These are phyloP conservation scores for Colletotrichum zoysiae DNA, from an alignment of 2,329 filamentous ascomycete genomes.

Conservation along the genomic window DNA sequence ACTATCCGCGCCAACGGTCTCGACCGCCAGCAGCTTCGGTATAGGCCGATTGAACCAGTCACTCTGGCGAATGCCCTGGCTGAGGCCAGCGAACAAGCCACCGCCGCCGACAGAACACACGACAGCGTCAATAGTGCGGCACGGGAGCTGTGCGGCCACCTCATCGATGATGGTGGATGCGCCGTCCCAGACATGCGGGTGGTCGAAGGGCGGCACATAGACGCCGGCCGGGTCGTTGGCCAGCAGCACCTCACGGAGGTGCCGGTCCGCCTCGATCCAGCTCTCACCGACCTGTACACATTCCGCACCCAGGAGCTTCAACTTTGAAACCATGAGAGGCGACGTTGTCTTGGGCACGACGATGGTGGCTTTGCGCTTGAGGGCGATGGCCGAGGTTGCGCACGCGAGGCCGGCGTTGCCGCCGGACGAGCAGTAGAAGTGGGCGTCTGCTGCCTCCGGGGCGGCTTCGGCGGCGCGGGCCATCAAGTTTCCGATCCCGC, in stretches of 20 bases:
- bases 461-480: constrained; percentile 56
- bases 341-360: constrained; percentile 78
- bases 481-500: constrained; percentile 80
- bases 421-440: constrained; percentile 85
- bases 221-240: constrained; percentile 64
- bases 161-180: constrained; percentile 70
- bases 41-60: constrained; percentile 49
- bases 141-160: constrained; percentile 53
- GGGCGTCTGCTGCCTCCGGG: constrained; percentile 55
- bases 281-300: constrained; percentile 77
- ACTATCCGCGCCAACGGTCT: constrained; percentile 81
- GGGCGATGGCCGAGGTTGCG: constrained; percentile 75
- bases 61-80: constrained; percentile 72
- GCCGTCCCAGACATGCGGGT: constrained; percentile 76
- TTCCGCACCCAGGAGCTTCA: constrained; percentile 75
- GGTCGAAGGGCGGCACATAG: constrained; percentile 79
- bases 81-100: constrained; percentile 81
- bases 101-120: constrained; percentile 86
- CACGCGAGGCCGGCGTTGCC: constrained; percentile 90
- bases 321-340: constrained; percentile 77
- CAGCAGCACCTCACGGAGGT: constrained; percentile 71
- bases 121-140: constrained; percentile 72
- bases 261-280: constrained; percentile 77
- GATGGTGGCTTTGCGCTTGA: constrained; percentile 78
- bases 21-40: constrained; percentile 75